Conservation (phyloP, 768 basidiomycete genomes). For the Termitomyces sp. region DNA sequence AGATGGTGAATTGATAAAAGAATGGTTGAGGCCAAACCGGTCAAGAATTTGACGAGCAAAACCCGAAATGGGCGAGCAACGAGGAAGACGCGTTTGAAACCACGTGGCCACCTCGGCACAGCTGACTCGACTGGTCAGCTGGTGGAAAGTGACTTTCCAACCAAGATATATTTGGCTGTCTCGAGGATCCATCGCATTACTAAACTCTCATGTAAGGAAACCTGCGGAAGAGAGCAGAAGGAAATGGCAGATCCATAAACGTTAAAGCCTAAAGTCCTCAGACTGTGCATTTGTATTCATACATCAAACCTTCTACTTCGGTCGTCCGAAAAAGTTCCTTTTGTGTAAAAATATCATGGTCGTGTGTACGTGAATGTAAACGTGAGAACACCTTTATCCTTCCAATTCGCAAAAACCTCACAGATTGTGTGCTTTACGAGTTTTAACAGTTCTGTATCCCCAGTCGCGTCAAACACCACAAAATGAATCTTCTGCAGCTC, state of each 20-base stretch:
- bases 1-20: constrained; percentile 3
- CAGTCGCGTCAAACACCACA: constrained; percentile 16
- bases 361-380: constrained; percentile 8
- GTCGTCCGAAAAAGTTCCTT: background rate
- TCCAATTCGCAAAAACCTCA: constrained; percentile 7
- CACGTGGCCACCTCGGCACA: background rate
- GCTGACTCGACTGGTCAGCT: background rate
- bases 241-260: background rate
- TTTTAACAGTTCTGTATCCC: constrained; percentile 13
- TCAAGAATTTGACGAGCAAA: background rate
- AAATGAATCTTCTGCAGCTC: constrained; percentile 21
- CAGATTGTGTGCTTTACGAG: constrained; percentile 10
- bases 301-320: too few species aligned
- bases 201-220: background rate
- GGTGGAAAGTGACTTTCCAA: background rate
- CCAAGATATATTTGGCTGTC: background rate
- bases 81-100: background rate
- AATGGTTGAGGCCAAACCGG: background rate
- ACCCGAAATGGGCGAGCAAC: background rate
- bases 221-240: background rate
- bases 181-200: background rate
- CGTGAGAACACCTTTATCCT: background rate
- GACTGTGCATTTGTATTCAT: background rate
- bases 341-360: background rate
- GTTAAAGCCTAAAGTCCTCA: background rate